Percentiles rank a stretch among this genome's conserved stretches.
These are phyloP conservation scores for Colletotrichum spinosum DNA, from an alignment of 2,329 filamentous ascomycete genomes.

Conservation along the genomic window DNA sequence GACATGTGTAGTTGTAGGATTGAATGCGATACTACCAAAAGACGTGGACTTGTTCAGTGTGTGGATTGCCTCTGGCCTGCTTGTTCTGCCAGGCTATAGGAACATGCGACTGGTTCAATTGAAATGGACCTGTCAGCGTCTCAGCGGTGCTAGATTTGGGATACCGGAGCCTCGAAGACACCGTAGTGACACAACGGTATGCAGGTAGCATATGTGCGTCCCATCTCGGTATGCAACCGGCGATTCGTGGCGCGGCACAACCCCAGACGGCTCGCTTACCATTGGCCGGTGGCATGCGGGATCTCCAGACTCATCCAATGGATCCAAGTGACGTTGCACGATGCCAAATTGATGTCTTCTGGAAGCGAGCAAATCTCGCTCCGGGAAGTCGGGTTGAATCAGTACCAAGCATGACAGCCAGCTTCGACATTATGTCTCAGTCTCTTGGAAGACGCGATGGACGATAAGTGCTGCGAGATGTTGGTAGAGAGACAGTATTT, in stretches of 20 bases:
- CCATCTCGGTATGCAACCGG: slow-evolving; percentile 26
- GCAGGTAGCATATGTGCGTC: slow-evolving; percentile 21
- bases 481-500: not conserved
- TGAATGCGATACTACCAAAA: too few relatives aligned
- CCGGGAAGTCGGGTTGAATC: not conserved
- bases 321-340: slow-evolving; percentile 16
- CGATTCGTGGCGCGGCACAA: slow-evolving; percentile 19
- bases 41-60: too few relatives aligned
- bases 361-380: slow-evolving; percentile 2
- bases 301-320: slow-evolving; percentile 13
- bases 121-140: not conserved
- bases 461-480: not conserved
- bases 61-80: too few relatives aligned
- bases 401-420: not conserved
- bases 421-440: slow-evolving; percentile 3
- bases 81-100: too few relatives aligned
- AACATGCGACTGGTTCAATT: too few relatives aligned
- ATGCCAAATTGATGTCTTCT: slow-evolving; percentile 16
- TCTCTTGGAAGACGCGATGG: not conserved
- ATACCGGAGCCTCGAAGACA: slow-evolving; percentile 10
- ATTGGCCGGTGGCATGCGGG: slow-evolving; percentile 28
- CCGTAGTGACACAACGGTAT: slow-evolving; percentile 9
- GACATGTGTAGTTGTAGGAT: not conserved
- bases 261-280: slow-evolving; percentile 19
- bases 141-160: slow-evolving; percentile 5